Base-by-base conservation (phyloP, 768 basidiomycete genomes). In the Xerocomellus dryophilus region DNA sequence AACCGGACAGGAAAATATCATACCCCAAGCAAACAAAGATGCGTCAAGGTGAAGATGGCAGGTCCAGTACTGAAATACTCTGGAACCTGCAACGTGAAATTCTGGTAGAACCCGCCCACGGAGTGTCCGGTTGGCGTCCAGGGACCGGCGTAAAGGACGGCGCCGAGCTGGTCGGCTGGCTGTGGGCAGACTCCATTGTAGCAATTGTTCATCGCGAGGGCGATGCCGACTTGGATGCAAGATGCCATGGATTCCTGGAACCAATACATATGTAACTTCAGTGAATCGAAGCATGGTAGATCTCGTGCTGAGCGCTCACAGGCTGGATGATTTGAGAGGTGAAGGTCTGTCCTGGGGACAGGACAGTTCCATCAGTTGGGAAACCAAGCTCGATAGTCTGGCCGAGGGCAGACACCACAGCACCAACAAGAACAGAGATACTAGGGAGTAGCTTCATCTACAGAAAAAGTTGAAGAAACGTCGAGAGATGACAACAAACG, bases 181-280 rank as follows among this genome's bases (percentile, higher is more conserved):
- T 58, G 46, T 1, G 69, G 69, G 49, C 68, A 68, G 8, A 47
- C 49, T 0, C 61, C 64, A 8, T 62, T 59, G 38, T 15, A 18
- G 51, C 68, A 69, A 29, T 4, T 51, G 23, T 18, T 35, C 6
- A 69, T 57, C 4, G 64, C 58, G 10, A 69, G 67, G 15, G 69
- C 69, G 17, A 69, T 71, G 35, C 69, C 68, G n/a, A 70, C 65
- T 43, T 70, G 66, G 44, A 56, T 58, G 44, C 61, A 61, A 7
- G 43, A 43, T 14, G 36, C 51, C 2, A 61, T 27, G 20, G 67
- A 69, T 27, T 0, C 18, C 68, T 71, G n/a, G 7, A 51, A 25
- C 14, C 1, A 15, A 10, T 8, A 25, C 23, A 25, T 25, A n/a
- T n/a, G n/a, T n/a, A 6, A 31, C 14, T 15, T 47, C 14, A 36